Evolutionary conservation across 441 rosid species (phyloP).

Genomic region (Adansonia rubrostipa): DNA sequence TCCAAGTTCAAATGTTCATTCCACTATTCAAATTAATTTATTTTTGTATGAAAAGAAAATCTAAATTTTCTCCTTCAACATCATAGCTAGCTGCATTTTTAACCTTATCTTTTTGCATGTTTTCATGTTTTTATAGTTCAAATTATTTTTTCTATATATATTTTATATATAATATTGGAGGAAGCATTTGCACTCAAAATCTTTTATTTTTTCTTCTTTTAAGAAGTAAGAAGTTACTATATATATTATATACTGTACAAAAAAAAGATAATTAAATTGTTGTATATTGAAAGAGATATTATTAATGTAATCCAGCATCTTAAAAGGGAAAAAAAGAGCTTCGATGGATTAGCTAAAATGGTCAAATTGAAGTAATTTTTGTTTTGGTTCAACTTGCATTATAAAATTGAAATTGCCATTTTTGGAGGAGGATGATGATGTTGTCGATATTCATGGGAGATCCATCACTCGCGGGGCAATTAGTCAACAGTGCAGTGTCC

Average conservation of each 20-base stretch:
- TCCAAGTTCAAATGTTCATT: not conserved
- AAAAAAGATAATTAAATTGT: too few relatives aligned
- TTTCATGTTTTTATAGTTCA: not conserved
- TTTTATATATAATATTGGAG: not conserved
- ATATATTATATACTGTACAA: not conserved
- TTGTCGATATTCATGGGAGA: not conserved
- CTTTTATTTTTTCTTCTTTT: not conserved
- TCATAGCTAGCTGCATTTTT: not conserved
- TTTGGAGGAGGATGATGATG: not conserved
- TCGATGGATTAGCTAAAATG: not conserved
- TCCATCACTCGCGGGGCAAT: constrained; percentile 18
- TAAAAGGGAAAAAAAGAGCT: not conserved
- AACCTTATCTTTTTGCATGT: not conserved
- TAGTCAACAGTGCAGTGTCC: constrained; percentile 7
- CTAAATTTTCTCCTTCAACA: not conserved
- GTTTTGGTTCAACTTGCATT: not conserved
- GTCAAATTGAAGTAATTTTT: not conserved
- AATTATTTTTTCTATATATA: too few relatives aligned
- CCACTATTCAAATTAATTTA: not conserved
- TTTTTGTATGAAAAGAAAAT: not conserved
- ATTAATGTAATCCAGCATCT: not conserved
- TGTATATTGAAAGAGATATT: not conserved
- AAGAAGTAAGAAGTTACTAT: not conserved
- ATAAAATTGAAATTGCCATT: not conserved
- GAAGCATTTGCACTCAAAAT: not conserved